Evolutionary conservation across 2,329 filamentous ascomycete species (phyloP).

Genomic region (Pseudocercospora musae): DNA sequence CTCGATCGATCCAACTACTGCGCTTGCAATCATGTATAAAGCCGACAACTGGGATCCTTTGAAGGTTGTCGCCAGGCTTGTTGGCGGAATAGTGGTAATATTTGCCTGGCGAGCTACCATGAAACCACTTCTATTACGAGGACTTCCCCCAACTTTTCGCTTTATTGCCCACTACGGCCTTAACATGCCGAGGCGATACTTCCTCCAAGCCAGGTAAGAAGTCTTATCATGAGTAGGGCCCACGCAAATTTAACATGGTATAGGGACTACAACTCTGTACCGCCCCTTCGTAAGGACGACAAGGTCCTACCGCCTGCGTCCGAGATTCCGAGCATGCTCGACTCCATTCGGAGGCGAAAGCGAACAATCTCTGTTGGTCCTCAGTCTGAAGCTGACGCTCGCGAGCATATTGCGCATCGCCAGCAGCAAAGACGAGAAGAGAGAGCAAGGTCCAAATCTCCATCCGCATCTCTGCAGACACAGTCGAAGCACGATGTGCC

Average conservation of each 20-base stretch:
- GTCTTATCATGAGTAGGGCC: background rate
- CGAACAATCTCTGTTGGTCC: slow-evolving; percentile 87
- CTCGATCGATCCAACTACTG: background rate
- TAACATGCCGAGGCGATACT: slow-evolving; percentile 82
- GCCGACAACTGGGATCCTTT: slow-evolving; percentile 60
- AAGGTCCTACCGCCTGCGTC: slow-evolving; percentile 88
- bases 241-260: background rate
- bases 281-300: slow-evolving; percentile 68
- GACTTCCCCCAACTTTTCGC: slow-evolving; percentile 82
- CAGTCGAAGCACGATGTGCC: background rate
- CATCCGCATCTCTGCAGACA: slow-evolving; percentile 9
- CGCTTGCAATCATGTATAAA: slow-evolving; percentile 22
- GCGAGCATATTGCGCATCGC: slow-evolving; percentile 89
- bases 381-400: slow-evolving; percentile 92
- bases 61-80: slow-evolving; percentile 63
- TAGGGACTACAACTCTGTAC: slow-evolving; percentile 79
- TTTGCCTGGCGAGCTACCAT: slow-evolving; percentile 87
- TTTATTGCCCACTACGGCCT: slow-evolving; percentile 76
- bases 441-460: slow-evolving; percentile 10
- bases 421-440: slow-evolving; percentile 62
- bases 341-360: slow-evolving; percentile 74
- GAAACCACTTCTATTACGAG: slow-evolving; percentile 76
- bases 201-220: slow-evolving; percentile 71
- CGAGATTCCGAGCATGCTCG: slow-evolving; percentile 77
- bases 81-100: slow-evolving; percentile 77